Evolutionary conservation across 768 basidiomycete genomes (phyloP).

Genomic region (Leccinum subtestaceum): DNA sequence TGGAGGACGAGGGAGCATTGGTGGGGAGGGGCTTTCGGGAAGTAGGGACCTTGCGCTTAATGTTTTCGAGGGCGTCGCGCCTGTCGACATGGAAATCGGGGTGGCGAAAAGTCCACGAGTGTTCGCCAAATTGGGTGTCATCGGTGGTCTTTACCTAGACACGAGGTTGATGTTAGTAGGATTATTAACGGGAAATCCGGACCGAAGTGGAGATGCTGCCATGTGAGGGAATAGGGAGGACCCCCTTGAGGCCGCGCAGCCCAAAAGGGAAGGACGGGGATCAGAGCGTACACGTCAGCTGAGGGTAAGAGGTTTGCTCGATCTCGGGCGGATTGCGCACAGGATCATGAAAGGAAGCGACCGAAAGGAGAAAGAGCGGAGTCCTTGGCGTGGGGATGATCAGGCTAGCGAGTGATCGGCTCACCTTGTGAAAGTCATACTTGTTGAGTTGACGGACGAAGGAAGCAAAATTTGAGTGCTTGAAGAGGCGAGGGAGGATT

Average conservation of each 20-base stretch:
- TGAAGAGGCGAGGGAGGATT: conserved; percentile 89
- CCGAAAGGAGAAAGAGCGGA: conserved; percentile 4
- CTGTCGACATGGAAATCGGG: conserved; percentile 52
- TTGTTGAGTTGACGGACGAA: conserved; percentile 95
- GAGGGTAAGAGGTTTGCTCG: conserved; percentile 3
- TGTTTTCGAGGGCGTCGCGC: conserved; percentile 58
- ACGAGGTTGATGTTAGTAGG: not conserved
- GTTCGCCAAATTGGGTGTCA: conserved; percentile 67
- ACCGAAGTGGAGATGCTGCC: not conserved
- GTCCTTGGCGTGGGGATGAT: not conserved
- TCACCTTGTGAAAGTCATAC: conserved; percentile 92
- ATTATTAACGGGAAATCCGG: conserved; percentile 1
- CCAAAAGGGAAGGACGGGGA: conserved; percentile 12
- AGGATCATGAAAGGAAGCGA: conserved; percentile 12
- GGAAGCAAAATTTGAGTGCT: conserved; percentile 90
- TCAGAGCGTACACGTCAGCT: conserved; percentile 4
- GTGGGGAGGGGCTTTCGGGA: conserved; percentile 32
- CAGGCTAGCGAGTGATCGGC: conserved; percentile 12
- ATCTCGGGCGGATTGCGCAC: conserved; percentile 14
- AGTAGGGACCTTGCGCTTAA: conserved; percentile 56
- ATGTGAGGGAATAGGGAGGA: not conserved
- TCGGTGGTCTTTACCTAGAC: conserved; percentile 77
- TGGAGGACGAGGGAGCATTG: conserved; percentile 28
- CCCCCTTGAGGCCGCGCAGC: conserved; percentile 13
- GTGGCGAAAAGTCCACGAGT: conserved; percentile 54